A percentile compares a stretch with the other conserved stretches of the same genome.
Evolutionary conservation across 305 asterid species (phyloP).

Genomic region (Fraxinus velutina): DNA sequence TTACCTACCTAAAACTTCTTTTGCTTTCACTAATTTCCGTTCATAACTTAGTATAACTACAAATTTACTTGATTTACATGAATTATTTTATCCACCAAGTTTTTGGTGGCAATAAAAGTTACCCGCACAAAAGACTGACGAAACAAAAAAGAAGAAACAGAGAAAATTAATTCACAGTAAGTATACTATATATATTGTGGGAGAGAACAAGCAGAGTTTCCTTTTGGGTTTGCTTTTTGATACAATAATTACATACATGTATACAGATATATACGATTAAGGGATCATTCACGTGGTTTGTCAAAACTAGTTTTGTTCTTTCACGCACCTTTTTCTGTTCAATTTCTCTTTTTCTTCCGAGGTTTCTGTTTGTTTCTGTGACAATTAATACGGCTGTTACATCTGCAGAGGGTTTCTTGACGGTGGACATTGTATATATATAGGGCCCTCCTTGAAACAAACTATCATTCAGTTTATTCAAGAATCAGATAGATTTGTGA

Average conservation of each 20-base stretch:
- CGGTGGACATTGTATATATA: constrained; percentile 52
- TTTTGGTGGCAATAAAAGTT: constrained; percentile 46
- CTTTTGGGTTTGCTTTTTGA: constrained; percentile 21
- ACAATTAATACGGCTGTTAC: constrained; percentile 44
- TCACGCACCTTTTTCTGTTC: constrained; percentile 16
- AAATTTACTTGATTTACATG: background rate
- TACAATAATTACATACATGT: constrained; percentile 2
- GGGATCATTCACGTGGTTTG: constrained; percentile 46
- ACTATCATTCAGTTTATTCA: constrained; percentile 14
- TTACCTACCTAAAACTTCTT: background rate
- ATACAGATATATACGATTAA: constrained; percentile 10
- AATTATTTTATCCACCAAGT: constrained; percentile 36
- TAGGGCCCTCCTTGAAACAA: constrained; percentile 8
- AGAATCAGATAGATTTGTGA: background rate
- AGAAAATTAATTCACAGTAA: background rate
- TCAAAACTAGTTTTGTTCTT: constrained; percentile 21
- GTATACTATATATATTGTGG: background rate
- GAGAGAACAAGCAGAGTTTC: constrained; percentile 16
- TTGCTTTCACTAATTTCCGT: background rate
- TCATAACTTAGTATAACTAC: background rate
- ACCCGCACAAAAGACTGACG: constrained; percentile 21
- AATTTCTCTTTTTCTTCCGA: constrained; percentile 37
- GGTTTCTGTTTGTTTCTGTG: constrained; percentile 49
- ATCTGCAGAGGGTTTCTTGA: constrained; percentile 35
- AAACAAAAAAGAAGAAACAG: background rate